Evolutionary conservation across 2,329 filamentous ascomycete species (phyloP).

Genomic region (Sporothrix protearum): DNA sequence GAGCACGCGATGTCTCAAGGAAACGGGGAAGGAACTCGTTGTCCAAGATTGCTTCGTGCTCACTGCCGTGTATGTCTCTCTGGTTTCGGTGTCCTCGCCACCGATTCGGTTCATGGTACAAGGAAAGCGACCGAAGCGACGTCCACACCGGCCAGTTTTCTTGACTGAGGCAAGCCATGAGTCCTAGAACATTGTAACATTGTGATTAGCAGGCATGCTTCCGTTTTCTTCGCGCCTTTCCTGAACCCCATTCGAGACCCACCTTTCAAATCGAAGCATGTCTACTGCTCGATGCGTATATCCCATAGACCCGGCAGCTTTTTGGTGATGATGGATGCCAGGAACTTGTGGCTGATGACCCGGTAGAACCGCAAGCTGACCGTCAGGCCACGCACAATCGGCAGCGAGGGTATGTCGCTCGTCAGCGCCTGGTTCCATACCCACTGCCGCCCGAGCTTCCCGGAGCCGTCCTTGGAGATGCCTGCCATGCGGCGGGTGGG

Average conservation of each 20-base stretch:
- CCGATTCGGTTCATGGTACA: background rate
- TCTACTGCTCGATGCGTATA: conserved; percentile 1
- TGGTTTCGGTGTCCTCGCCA: background rate
- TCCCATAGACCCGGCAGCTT: background rate
- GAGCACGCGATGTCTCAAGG: background rate
- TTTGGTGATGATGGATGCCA: background rate
- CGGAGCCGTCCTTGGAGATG: background rate
- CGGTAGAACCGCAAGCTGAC: background rate
- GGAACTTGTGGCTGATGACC: background rate
- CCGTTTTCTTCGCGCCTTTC: background rate
- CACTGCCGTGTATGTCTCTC: background rate
- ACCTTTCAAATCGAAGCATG: background rate
- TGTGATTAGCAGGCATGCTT: no score
- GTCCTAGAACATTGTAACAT: background rate
- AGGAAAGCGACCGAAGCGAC: background rate
- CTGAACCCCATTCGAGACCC: background rate
- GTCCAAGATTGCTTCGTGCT: background rate
- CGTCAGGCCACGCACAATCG: background rate
- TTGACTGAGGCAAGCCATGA: background rate
- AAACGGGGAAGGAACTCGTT: background rate
- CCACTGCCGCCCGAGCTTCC: background rate
- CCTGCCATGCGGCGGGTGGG: background rate
- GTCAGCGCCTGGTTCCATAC: background rate
- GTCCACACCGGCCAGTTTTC: background rate
- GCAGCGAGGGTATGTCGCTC: background rate